These are phyloP conservation scores for Stephania yunnanensis DNA, from an alignment of 164 flowering plant genomes.

Conservation along the genomic window DNA sequence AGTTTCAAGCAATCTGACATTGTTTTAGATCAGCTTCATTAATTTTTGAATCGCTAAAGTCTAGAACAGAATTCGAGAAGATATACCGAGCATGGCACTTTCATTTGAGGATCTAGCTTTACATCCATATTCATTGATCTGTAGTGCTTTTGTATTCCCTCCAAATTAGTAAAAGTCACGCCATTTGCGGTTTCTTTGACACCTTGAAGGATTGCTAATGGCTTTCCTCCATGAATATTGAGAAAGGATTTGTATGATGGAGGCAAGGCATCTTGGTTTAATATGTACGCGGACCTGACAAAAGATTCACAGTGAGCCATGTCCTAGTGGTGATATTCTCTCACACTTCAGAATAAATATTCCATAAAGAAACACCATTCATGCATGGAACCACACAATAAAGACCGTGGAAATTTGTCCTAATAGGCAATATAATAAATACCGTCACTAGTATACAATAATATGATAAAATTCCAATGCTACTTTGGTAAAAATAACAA, in stretches of 20 bases:
- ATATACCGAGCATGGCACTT: slow-evolving; percentile 87
- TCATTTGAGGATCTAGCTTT: slow-evolving; percentile 81
- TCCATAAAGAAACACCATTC: background rate
- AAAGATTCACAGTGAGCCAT: slow-evolving; percentile 1
- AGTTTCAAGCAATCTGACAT: background rate
- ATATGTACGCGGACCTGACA: slow-evolving; percentile 85
- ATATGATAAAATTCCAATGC: background rate
- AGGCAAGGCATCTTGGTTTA: slow-evolving; percentile 87
- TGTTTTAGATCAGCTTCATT: background rate
- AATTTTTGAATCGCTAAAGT: background rate
- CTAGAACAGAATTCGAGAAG: background rate
- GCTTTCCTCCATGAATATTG: slow-evolving; percentile 88
- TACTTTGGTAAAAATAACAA: background rate
- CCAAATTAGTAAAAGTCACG: slow-evolving; percentile 53
- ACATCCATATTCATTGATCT: slow-evolving; percentile 51
- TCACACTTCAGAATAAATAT: background rate
- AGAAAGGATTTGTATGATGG: slow-evolving; percentile 87
- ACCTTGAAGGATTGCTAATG: slow-evolving; percentile 55
- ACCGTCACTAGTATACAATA: background rate
- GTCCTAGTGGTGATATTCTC: background rate
- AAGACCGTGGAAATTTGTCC: background rate
- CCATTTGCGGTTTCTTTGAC: slow-evolving; percentile 65
- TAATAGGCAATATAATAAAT: background rate
- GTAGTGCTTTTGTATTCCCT: slow-evolving; percentile 63
- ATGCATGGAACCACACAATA: background rate